phyloP scores from a whole-genome alignment of 202 grass and related monocot genomes.

The Panicum hallii region DNA sequence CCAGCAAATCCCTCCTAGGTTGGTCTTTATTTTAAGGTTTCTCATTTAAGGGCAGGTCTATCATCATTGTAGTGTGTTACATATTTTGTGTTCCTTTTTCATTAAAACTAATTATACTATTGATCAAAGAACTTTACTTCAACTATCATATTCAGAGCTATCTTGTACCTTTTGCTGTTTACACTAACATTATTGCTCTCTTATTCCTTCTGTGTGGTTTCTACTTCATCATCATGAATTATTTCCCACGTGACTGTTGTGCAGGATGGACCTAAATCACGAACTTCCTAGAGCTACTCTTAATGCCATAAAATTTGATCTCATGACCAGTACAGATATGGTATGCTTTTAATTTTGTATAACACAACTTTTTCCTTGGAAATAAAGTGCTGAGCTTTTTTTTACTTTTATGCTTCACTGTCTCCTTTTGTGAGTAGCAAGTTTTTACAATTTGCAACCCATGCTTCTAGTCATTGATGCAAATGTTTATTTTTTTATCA shows the following conservation, averaged over 20 bases:
- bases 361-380: neutral
- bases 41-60: constrained; percentile 2
- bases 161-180: constrained; percentile 10
- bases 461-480: neutral
- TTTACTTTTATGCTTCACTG: neutral
- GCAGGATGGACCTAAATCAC: constrained; percentile 59
- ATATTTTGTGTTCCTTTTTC: neutral
- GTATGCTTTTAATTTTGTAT: constrained; percentile 54
- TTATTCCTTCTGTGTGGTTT: constrained; percentile 1
- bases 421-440: neutral
- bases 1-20: too few species aligned
- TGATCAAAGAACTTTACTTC: constrained; percentile 7
- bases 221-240: constrained; percentile 3
- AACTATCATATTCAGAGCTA: constrained; percentile 2
- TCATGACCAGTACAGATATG: constrained; percentile 76
- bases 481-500: neutral
- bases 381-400: constrained; percentile 6
- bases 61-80: constrained; percentile 12
- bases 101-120: constrained; percentile 15
- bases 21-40: neutral
- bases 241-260: constrained; percentile 29
- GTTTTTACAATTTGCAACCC: neutral
- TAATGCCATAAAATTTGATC: constrained; percentile 65
- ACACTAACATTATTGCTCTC: neutral
- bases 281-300: constrained; percentile 52